Percentiles rank a stretch among this genome's conserved stretches.
Conservation (phyloP, 1,139 yeast genomes). For the Pichia sp. region DNA sequence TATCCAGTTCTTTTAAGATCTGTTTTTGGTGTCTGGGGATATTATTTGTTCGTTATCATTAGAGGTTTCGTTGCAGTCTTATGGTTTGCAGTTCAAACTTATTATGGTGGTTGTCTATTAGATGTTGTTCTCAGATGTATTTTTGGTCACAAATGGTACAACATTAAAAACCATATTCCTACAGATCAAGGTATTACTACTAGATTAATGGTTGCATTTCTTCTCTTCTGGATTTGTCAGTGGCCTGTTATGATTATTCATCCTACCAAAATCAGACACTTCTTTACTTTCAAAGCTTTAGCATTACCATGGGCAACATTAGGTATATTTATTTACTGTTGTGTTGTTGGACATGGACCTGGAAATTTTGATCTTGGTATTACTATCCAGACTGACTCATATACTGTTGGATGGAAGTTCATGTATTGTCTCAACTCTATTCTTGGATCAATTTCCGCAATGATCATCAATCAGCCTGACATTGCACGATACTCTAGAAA, state of each 20-base stretch:
- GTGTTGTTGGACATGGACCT: conserved; percentile 35
- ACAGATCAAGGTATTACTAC: conserved; percentile 38
- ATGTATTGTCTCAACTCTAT: conserved; percentile 41
- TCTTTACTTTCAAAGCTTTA: conserved; percentile 38
- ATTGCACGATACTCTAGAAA: conserved; percentile 38
- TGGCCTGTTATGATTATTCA: conserved; percentile 35
- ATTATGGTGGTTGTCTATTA: conserved; percentile 30
- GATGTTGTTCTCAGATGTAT: conserved; percentile 36
- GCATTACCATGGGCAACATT: conserved; percentile 41
- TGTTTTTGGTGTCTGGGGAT: conserved; percentile 32
- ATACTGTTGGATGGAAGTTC: conserved; percentile 40
- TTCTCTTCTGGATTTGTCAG: conserved; percentile 41
- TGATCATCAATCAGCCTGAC: conserved; percentile 37
- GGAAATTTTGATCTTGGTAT: conserved; percentile 37
- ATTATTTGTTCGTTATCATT: conserved; percentile 40
- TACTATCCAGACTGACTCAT: conserved; percentile 32
- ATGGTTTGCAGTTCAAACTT: conserved; percentile 36
- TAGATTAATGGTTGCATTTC: conserved; percentile 41
- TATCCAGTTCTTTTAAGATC: conserved; percentile 25
- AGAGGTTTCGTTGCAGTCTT: conserved; percentile 42
- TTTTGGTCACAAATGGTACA: conserved; percentile 21
- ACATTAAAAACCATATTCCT: conserved; percentile 28
- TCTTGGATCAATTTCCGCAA: conserved; percentile 42
- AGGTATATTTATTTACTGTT: conserved; percentile 36
- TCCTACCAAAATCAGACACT: conserved; percentile 36